phyloP scores from a whole-genome alignment of 495 filamentous ascomycete species.

The Trichodelitschia bisporula region DNA sequence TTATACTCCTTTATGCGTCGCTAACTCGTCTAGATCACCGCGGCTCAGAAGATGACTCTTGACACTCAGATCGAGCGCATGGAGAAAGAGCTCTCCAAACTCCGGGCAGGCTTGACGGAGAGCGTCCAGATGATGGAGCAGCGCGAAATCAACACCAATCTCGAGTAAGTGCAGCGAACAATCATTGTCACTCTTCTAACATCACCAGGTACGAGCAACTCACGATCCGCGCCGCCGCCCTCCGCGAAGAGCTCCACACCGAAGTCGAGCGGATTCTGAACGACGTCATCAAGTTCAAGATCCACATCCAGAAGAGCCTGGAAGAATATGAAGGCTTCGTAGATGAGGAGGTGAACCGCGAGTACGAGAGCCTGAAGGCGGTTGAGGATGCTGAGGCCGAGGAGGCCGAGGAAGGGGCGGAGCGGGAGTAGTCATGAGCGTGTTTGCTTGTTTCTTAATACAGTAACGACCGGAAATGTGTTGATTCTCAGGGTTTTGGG shows the following conservation, averaged over 20 bases:
- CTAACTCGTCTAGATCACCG: conserved; percentile 30
- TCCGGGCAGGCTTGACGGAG: conserved; percentile 65
- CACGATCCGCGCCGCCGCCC: conserved; percentile 51
- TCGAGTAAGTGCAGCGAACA: conserved; percentile 37
- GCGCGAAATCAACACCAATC: conserved; percentile 84
- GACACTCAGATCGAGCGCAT: conserved; percentile 94
- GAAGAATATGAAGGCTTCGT: conserved; percentile 87
- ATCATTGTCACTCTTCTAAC: conserved; percentile 1
- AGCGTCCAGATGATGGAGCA: conserved; percentile 83
- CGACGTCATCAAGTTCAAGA: conserved; percentile 95
- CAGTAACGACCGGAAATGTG: too few species aligned
- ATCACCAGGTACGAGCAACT: conserved; percentile 59
- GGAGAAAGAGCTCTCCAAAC: conserved; percentile 89
- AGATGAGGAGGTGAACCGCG: conserved; percentile 69
- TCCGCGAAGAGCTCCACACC: conserved; percentile 84
- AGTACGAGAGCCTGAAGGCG: conserved; percentile 21
- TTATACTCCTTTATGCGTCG: background rate
- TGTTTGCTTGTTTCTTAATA: background rate
- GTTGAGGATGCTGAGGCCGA: conserved; percentile 6
- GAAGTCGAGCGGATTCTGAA: conserved; percentile 91
- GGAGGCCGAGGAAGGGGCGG: conserved; percentile 1
- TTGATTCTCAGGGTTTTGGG: too few species aligned
- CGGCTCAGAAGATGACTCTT: conserved; percentile 59
- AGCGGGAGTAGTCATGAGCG: background rate
- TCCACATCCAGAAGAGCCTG: conserved; percentile 75